Evolutionary conservation across 208 protist genomes (phyloP), one percentile per base, ranked within the genome.

Genomic region (Acanthamoeba sp.): DNA sequence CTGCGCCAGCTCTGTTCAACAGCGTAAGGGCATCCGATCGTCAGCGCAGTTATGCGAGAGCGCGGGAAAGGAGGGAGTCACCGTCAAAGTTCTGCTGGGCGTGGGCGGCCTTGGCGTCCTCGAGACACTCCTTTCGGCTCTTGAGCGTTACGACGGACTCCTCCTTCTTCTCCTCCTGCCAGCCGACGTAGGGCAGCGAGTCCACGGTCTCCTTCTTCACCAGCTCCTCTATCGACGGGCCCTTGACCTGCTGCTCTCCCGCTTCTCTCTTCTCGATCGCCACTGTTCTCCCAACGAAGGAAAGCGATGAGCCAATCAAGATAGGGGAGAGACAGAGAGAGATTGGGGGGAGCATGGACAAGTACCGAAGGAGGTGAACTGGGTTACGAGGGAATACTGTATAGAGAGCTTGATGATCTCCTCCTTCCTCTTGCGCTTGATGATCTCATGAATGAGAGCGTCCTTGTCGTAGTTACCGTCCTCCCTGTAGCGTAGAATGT

Each of bases 331-430:
- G 45, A 12, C 6, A 1, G 52, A 59, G 52, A 1, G 20, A 59
- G 6, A n/a, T n/a, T n/a, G n/a, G n/a, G n/a, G n/a, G n/a, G n/a
- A n/a, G n/a, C n/a, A n/a, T n/a, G n/a, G n/a, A 0, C 5, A 95
- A 27, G 95, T 93, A 2, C 95, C 95, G 92, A 97, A 97, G 36
- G 71, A 93, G 2, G 96, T 97, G 48, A 95, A 94, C 29, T 93
- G 78, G 9, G 96, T 95, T 0, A 97, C 94, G n/a, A 97, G 95
- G 0, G 34, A 71, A 64, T 96, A 95, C 20, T 93, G 7, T 4
- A 95, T 91, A 3, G 76, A 94, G 0, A 97, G 40, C n/a, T 94
- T 42, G 32, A 96, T 96, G 3, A 97, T 90, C 27, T 91, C 76
- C 24, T 50, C 27, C 32, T 95, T 97, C 73, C 76, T 94, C 24